Evolutionary conservation across 2,329 filamentous ascomycete species (phyloP), one percentile per base, ranked within the genome.

Genomic region (Microcyclosporella mali): DNA sequence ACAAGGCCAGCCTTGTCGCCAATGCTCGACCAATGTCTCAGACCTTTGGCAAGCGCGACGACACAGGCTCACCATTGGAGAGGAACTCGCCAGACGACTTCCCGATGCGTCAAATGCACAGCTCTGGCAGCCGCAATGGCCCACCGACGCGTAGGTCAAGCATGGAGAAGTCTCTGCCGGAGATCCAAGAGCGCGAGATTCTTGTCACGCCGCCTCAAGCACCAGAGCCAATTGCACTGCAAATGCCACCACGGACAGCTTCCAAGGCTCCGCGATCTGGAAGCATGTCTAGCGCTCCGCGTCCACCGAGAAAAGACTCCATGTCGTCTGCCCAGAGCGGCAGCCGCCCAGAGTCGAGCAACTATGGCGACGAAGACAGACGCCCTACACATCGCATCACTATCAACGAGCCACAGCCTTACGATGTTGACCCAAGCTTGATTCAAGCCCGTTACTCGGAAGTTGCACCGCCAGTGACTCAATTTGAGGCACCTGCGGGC

Each of bases 21-120:
- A 78, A 80, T 56, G 77, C 77, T 11, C 72, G 77, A 53, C 64
- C 70, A 18, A 79, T 80, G 71, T 78, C 78, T 8, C 70, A 69
- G 8, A 75, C 74, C 2, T 64, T 68, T 34, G 71, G 73, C n/a
- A 56, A 48, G 36, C 53, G 58, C 18, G 61, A 62, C 47, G 64
- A 66, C 37, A 64, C 67, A 1, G 53, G 64, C 40, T 52, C 51
- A 21, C 9, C 21, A 9, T 25, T 41, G 6, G 41, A 47, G 8
- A 29, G 42, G n/a, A 39, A 36, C 9, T 35, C 51, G 9, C 25
- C 47, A 12, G 38, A 29, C 18, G 49, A 52, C 2, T 49, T 52
- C 15, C 45, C 51, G 6, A 41, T 40, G 1, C 57, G 53, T 21
- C 55, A 55, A 33, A 41, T 53, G 49, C 49, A 56, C 43, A 55